These are phyloP conservation scores for Cucurbita argyrosperma DNA, from an alignment of 306 rosid genomes.

Conservation along the genomic window DNA sequence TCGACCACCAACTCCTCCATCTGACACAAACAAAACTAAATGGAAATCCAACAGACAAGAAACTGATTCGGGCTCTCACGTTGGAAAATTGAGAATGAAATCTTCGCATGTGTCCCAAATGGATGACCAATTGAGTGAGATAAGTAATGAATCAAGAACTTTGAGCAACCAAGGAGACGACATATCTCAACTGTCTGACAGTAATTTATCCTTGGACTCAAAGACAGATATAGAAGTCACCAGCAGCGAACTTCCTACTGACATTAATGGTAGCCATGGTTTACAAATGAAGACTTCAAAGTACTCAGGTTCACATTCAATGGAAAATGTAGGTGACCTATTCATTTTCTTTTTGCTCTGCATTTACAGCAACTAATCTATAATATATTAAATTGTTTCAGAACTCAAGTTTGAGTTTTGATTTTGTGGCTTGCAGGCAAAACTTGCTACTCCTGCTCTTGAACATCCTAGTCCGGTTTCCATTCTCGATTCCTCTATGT, in stretches of 20 bases:
- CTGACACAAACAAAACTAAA: slow-evolving; percentile 44
- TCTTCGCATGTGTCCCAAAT: slow-evolving; percentile 20
- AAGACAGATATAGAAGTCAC: slow-evolving; percentile 46
- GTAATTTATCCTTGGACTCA: slow-evolving; percentile 21
- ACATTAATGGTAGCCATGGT: slow-evolving; percentile 27
- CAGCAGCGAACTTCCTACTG: slow-evolving; percentile 23
- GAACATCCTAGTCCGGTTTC: slow-evolving; percentile 86
- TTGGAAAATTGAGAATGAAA: slow-evolving; percentile 42
- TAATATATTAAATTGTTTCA: slow-evolving; percentile 14
- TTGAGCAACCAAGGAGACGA: slow-evolving; percentile 62
- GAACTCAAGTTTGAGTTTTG: slow-evolving; percentile 37
- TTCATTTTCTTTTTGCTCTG: background rate
- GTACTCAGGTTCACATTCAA: slow-evolving; percentile 27
- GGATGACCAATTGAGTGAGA: slow-evolving; percentile 62
- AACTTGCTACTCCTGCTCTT: slow-evolving; percentile 34
- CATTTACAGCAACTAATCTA: background rate
- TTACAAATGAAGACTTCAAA: slow-evolving; percentile 33
- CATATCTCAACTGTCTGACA: slow-evolving; percentile 32
- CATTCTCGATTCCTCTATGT: slow-evolving; percentile 54
- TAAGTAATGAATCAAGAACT: slow-evolving; percentile 48
- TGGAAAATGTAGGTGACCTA: slow-evolving; percentile 23
- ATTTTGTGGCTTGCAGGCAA: slow-evolving; percentile 37
- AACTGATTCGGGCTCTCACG: slow-evolving; percentile 32
- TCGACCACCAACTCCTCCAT: slow-evolving; percentile 55
- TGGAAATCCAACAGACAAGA: slow-evolving; percentile 36